Conservation (phyloP, 352 stramenopile genomes). For the Globisporangium paddicum region DNA sequence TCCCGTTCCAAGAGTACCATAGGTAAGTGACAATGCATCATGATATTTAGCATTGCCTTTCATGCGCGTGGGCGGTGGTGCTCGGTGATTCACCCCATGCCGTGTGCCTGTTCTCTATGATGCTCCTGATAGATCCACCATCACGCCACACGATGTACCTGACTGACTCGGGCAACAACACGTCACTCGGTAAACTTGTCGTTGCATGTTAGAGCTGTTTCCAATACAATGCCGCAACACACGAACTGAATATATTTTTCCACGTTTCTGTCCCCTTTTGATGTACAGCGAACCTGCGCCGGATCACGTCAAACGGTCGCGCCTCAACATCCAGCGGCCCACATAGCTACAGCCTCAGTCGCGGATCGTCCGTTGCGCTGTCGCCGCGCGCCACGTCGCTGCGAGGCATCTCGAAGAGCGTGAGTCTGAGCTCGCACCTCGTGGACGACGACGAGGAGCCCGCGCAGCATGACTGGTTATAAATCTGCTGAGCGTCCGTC, state of each 20-base stretch:
- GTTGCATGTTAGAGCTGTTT: slow-evolving; percentile 15
- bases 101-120: not conserved
- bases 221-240: slow-evolving; percentile 21
- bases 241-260: slow-evolving; percentile 10
- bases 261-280: slow-evolving; percentile 3
- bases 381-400: slow-evolving; percentile 39
- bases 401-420: slow-evolving; percentile 66
- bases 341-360: slow-evolving; percentile 42
- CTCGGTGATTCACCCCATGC: not conserved
- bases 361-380: slow-evolving; percentile 45
- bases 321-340: slow-evolving; percentile 25
- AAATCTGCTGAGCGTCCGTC: slow-evolving; percentile 17
- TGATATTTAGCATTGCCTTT: not conserved
- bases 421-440: slow-evolving; percentile 48
- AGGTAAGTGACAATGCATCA: slow-evolving; percentile 30
- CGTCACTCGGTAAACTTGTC: slow-evolving; percentile 29
- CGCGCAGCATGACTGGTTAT: slow-evolving; percentile 73
- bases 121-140: slow-evolving; percentile 19
- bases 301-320: slow-evolving; percentile 38
- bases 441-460: slow-evolving; percentile 70
- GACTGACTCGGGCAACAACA: slow-evolving; percentile 24
- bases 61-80: not conserved
- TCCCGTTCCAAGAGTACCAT: slow-evolving; percentile 26
- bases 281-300: slow-evolving; percentile 49
- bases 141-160: slow-evolving; percentile 46